Conservation (phyloP, 768 basidiomycete species). For the Termitomyces sp. region DNA sequence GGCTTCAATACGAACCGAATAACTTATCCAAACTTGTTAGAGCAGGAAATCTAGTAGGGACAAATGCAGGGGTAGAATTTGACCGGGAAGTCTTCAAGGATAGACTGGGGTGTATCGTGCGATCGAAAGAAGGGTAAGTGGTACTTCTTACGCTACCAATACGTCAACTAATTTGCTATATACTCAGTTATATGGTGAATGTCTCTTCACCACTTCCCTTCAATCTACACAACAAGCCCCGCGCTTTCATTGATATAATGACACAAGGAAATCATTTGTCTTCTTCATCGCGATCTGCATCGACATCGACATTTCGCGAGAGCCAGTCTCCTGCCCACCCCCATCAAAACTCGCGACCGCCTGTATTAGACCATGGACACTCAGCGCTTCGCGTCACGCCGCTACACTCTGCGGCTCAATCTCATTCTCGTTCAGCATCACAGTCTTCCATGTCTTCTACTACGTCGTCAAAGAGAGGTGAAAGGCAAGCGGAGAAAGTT, state of each 20-base stretch:
- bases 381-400: conserved; percentile 15
- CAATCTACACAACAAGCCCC: conserved; percentile 45
- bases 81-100: conserved; percentile 51
- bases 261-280: conserved; percentile 15
- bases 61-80: conserved; percentile 14
- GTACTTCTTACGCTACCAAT: background rate
- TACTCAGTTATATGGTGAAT: conserved; percentile 51
- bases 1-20: background rate
- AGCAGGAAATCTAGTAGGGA: conserved; percentile 2
- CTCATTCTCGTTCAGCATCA: conserved; percentile 9
- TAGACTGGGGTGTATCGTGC: conserved; percentile 49
- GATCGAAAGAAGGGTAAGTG: conserved; percentile 53
- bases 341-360: conserved; percentile 3
- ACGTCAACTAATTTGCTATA: background rate
- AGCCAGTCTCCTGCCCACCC: conserved; percentile 11
- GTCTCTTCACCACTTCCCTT: conserved; percentile 54
- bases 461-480: conserved; percentile 4
- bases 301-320: conserved; percentile 18
- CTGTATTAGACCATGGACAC: background rate
- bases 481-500: background rate
- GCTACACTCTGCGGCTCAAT: conserved; percentile 14
- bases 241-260: conserved; percentile 16
- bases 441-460: conserved; percentile 10
- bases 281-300: conserved; percentile 23
- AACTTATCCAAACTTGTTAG: background rate